These are phyloP conservation scores for Populus ilicifolia DNA, from an alignment of 345 rosid species.

Conservation along the genomic window DNA sequence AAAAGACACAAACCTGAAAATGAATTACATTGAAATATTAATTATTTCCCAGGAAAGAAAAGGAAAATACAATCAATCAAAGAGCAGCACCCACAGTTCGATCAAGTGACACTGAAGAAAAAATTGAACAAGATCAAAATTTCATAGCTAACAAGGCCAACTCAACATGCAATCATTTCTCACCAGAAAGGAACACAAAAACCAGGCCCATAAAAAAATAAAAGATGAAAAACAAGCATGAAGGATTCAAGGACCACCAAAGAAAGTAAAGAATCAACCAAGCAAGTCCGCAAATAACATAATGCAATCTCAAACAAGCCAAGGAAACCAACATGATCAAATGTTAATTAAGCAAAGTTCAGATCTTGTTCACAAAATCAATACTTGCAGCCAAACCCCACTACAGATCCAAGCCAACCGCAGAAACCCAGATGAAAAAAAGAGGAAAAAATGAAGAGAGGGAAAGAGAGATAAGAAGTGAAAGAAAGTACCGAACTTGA, in stretches of 20 bases:
- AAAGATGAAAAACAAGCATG: conserved; percentile 8
- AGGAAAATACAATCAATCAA: conserved; percentile 4
- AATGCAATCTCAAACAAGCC: conserved; percentile 22
- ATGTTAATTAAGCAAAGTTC: conserved; percentile 16
- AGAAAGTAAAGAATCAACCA: conserved; percentile 17
- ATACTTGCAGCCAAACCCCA: conserved; percentile 18
- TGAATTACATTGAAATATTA: not conserved
- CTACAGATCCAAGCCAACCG: conserved; percentile 38
- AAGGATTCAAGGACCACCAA: conserved; percentile 28
- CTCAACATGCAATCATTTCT: conserved; percentile 1
- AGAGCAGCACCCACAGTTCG: conserved; percentile 12
- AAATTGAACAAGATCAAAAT: not conserved
- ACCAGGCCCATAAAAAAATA: not conserved
- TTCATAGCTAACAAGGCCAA: conserved; percentile 1
- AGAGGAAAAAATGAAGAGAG: not conserved
- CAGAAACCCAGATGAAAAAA: conserved; percentile 31
- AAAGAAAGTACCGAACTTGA: conserved; percentile 32
- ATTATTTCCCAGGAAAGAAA: not conserved
- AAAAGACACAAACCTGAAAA: conserved; percentile 7
- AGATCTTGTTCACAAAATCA: conserved; percentile 43
- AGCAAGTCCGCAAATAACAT: conserved; percentile 9
- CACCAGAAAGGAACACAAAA: not conserved
- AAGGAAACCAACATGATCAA: conserved; percentile 11
- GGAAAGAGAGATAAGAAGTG: not conserved
- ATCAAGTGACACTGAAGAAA: not conserved